Evolutionary conservation across 345 rosid genomes (phyloP), one percentile per base, ranked within the genome.

Genomic region (Aquilaria sinensis): DNA sequence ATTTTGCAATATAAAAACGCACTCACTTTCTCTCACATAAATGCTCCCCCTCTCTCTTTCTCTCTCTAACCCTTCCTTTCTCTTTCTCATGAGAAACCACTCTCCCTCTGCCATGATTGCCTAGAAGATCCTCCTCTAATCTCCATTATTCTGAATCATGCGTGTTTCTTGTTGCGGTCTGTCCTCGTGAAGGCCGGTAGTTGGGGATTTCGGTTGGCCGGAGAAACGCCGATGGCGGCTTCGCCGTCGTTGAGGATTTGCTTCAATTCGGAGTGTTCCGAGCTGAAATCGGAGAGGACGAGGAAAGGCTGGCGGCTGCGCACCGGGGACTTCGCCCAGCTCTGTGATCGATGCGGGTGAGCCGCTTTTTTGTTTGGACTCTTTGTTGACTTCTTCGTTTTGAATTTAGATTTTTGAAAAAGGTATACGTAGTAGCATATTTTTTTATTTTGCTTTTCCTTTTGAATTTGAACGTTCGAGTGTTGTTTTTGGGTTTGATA

Each of bases 321-420:
- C 61, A 60, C 75, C 60, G 97, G 96, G 29, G 96, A 87, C 71
- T 75, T 72, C 48, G 96, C 86, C n/a, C 88, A 88, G 69, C 97
- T 94, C 54, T 94, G 99, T 78, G 87, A 85, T 76, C 88, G 91
- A 72, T 94, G 99, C 92, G 93, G 80, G 99, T 94, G 76, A 83
- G 84, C 63, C 34, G 23, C 0, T 3, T 13, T 56, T 23, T 49
- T 59, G 58, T 41, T 52, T 37, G 31, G 56, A 57, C 69, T 45
- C 51, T 53, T 23, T 32, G 29, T 37, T 69, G 64, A 51, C 58
- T 63, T 37, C 7, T 37, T 67, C 16, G 51, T 45, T 57, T 47
- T 57, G 43, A 37, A 37, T 37, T 37, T 37, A 23, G 43, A 37
- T 37, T 37, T 9, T 37, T 37, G 43, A 37, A 37, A 37, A 37